phyloP scores from a whole-genome alignment of 78 protist genomes.

The Dictyostelium citrinum region DNA sequence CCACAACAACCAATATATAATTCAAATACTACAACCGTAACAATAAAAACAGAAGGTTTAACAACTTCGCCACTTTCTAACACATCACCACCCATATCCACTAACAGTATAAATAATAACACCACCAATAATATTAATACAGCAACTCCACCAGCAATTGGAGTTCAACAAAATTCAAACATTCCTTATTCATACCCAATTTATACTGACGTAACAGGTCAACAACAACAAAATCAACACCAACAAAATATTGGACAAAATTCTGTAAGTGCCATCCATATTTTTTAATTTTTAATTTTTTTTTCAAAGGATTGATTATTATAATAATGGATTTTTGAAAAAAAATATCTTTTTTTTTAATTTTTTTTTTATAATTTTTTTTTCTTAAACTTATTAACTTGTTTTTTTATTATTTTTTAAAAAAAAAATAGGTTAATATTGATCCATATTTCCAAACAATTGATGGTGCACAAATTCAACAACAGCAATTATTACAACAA shows the following conservation, averaged over 20 bases:
- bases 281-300: neutral
- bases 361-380: neutral
- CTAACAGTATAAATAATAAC: neutral
- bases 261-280: neutral
- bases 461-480: slow-evolving; percentile 50
- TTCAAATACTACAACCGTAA: neutral
- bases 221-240: slow-evolving; percentile 20
- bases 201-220: neutral
- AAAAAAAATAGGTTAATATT: neutral
- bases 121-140: neutral
- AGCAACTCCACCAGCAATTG: neutral
- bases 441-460: slow-evolving; percentile 5
- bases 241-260: neutral
- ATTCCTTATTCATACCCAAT: neutral
- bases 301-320: neutral
- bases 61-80: neutral
- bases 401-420: neutral
- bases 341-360: neutral
- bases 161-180: neutral
- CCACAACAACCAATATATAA: neutral
- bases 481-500: slow-evolving; percentile 20
- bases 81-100: neutral
- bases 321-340: neutral
- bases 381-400: neutral
- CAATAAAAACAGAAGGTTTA: neutral